These are phyloP conservation scores for Aspergillus alliaceus DNA, from an alignment of 2,329 filamentous ascomycete species.

Conservation along the genomic window DNA sequence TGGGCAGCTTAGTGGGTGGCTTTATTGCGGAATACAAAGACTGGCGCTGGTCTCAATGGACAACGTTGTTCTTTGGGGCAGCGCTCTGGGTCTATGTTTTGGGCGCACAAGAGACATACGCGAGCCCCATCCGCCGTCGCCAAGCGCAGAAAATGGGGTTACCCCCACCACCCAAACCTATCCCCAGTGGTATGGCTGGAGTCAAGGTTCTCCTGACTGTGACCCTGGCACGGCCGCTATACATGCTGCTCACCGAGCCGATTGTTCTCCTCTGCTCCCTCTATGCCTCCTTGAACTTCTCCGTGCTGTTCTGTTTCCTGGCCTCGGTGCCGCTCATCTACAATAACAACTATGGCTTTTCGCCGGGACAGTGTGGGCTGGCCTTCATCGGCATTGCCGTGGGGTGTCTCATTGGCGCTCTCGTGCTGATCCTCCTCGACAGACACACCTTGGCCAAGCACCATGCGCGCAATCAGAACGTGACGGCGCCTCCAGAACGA, in stretches of 20 bases:
- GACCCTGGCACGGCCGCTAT: slow-evolving; percentile 52
- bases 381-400: slow-evolving; percentile 67
- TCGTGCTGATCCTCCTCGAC: not conserved
- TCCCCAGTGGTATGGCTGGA: not conserved
- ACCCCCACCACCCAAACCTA: not conserved
- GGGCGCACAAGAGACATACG: slow-evolving; percentile 62
- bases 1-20: slow-evolving; percentile 59
- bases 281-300: slow-evolving; percentile 63
- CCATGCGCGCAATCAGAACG: slow-evolving; percentile 12
- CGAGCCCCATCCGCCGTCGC: slow-evolving; percentile 66
- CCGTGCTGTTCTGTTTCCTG: slow-evolving; percentile 77
- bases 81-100: slow-evolving; percentile 62
- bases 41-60: slow-evolving; percentile 73
- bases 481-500: slow-evolving; percentile 47
- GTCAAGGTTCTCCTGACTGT: slow-evolving; percentile 30
- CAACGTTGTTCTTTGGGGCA: slow-evolving; percentile 65
- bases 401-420: slow-evolving; percentile 60
- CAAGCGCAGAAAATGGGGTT: slow-evolving; percentile 29
- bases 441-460: not conserved
- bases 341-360: slow-evolving; percentile 62
- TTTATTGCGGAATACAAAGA: slow-evolving; percentile 62
- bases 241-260: slow-evolving; percentile 55
- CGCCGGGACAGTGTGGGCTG: slow-evolving; percentile 50
- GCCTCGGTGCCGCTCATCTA: slow-evolving; percentile 72
- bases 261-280: slow-evolving; percentile 7